These are phyloP conservation scores for Diaporthe ampelina DNA, from an alignment of 2,329 filamentous ascomycete species.

Conservation along the genomic window DNA sequence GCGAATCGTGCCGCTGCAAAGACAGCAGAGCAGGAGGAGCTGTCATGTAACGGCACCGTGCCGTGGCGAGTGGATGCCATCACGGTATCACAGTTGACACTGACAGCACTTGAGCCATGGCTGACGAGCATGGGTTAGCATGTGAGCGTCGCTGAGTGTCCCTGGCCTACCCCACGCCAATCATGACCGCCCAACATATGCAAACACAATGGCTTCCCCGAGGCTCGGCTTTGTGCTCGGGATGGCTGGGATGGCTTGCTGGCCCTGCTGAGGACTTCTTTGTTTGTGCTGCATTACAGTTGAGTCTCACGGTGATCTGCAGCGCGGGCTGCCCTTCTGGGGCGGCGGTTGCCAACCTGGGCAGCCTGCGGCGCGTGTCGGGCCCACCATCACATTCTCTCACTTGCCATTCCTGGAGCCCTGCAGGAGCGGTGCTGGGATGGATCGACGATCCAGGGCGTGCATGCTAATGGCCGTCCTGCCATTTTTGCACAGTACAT, in stretches of 20 bases:
- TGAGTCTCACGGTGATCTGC: conserved; percentile 22
- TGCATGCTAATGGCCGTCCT: not conserved
- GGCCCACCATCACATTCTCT: conserved; percentile 17
- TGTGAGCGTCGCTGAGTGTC: not conserved
- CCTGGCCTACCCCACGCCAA: not conserved
- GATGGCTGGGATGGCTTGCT: conserved; percentile 7
- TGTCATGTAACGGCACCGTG: conserved; percentile 27
- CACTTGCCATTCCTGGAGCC: conserved; percentile 34
- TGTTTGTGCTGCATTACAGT: conserved; percentile 19
- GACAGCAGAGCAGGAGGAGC: conserved; percentile 20
- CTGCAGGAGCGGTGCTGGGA: conserved; percentile 32
- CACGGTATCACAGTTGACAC: too few relatives aligned
- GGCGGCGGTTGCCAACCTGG: conserved; percentile 25
- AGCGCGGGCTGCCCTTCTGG: conserved; percentile 10
- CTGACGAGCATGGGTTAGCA: conserved; percentile 7
- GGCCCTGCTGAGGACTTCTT: conserved; percentile 9
- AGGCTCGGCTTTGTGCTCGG: conserved; percentile 28
- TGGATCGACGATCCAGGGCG: conserved; percentile 24
- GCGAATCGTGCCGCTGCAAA: conserved; percentile 16
- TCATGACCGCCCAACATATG: not conserved
- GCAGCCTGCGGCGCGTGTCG: conserved; percentile 26
- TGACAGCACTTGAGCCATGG: not conserved
- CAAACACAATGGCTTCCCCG: conserved; percentile 7
- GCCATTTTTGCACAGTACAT: too few relatives aligned
- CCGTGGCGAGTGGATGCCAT: not conserved